Percentiles rank a stretch among this genome's conserved stretches.
These are phyloP conservation scores for Saxophila tyrrhenica DNA, from an alignment of 495 filamentous ascomycete genomes.

Conservation along the genomic window DNA sequence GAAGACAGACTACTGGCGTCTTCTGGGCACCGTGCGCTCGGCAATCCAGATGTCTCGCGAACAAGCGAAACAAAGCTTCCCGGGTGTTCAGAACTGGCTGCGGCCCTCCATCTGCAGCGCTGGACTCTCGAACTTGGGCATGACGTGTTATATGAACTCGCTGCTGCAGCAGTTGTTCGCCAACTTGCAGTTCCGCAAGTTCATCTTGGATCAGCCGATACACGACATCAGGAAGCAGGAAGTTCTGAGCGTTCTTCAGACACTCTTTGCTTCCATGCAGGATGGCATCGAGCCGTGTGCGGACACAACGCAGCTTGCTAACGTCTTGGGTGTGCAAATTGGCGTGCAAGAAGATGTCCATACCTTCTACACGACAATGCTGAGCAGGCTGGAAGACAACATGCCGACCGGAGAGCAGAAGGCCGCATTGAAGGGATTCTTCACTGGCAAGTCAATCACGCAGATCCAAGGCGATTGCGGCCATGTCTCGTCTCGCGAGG, in stretches of 20 bases:
- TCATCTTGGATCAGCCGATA: conserved; percentile 59
- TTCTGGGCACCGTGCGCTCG: background rate
- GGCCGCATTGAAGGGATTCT: conserved; percentile 70
- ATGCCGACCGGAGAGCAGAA: conserved; percentile 56
- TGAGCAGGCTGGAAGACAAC: conserved; percentile 83
- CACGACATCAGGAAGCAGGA: conserved; percentile 48
- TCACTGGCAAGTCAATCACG: conserved; percentile 82
- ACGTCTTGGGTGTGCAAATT: conserved; percentile 72
- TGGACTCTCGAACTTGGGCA: conserved; percentile 79
- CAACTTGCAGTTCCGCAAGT: conserved; percentile 79
- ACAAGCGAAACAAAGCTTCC: background rate
- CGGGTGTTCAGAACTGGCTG: conserved; percentile 42
- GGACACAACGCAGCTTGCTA: conserved; percentile 62
- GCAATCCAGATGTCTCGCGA: background rate
- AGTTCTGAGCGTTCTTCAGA: conserved; percentile 65
- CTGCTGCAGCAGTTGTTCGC: conserved; percentile 94
- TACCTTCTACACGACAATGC: conserved; percentile 89
- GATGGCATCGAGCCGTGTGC: conserved; percentile 59
- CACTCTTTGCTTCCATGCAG: conserved; percentile 78
- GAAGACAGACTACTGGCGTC: background rate
- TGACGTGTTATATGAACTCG: conserved; percentile 96
- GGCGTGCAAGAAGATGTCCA: conserved; percentile 94
- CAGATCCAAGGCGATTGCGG: conserved; percentile 90
- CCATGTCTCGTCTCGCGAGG: conserved; percentile 82
- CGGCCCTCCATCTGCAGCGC: conserved; percentile 67